Conservation (phyloP, 495 filamentous ascomycete species). For the Podospora didyma region DNA sequence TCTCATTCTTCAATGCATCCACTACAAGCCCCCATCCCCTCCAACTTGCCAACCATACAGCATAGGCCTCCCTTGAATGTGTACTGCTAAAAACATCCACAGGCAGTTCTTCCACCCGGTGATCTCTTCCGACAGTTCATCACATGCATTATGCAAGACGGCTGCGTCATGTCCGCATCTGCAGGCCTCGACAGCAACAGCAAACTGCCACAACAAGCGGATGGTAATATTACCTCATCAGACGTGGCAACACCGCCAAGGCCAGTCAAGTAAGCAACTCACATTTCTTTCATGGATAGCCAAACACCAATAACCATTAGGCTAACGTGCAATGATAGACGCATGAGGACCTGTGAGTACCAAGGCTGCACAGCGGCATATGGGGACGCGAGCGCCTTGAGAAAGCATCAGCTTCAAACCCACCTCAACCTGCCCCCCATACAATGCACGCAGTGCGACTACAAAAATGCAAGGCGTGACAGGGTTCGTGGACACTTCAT, state of each 20-base stretch:
- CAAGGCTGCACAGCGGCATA: neutral
- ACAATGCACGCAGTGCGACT: neutral
- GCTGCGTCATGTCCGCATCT: neutral
- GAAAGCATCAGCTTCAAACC: neutral
- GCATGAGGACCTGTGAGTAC: neutral
- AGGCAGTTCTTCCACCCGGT: neutral
- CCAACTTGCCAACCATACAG: no score
- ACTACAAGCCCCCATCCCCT: neutral
- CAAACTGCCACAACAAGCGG: neutral
- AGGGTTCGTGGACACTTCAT: neutral
- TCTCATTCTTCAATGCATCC: neutral
- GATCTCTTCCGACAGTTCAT: neutral
- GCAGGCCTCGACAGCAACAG: neutral
- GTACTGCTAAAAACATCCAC: neutral
- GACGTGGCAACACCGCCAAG: neutral
- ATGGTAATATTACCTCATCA: neutral
- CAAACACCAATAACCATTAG: neutral
- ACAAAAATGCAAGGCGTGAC: neutral
- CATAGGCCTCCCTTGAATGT: no score
- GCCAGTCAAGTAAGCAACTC: no score
- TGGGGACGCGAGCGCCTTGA: neutral
- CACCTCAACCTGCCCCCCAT: neutral
- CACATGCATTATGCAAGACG: neutral
- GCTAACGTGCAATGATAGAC: neutral
- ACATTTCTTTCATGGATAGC: neutral